A percentile compares a stretch with the other conserved stretches of the same genome.
phyloP scores from a whole-genome alignment of 306 rosid species.

The Styphnolobium japonicum region DNA sequence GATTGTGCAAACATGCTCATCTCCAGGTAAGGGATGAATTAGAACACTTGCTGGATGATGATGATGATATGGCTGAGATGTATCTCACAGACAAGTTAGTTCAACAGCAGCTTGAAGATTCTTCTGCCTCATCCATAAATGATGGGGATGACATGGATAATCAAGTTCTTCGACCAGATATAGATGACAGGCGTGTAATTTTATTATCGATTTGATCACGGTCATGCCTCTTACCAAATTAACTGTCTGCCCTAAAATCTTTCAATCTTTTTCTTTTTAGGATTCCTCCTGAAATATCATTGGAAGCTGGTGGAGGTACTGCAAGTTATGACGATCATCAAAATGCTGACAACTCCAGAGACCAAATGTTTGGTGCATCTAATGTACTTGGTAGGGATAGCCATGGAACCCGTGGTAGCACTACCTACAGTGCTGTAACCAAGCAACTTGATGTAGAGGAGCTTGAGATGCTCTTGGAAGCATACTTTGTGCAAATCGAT shows the following conservation, averaged over 20 bases:
- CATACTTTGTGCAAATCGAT: slow-evolving; percentile 93
- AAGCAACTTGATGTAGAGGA: slow-evolving; percentile 89
- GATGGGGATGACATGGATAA: slow-evolving; percentile 43
- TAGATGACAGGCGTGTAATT: slow-evolving; percentile 47
- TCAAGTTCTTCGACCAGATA: slow-evolving; percentile 38
- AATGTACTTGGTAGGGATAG: slow-evolving; percentile 46
- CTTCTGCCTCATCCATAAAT: slow-evolving; percentile 55
- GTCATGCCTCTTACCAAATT: background rate
- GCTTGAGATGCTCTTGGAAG: slow-evolving; percentile 98
- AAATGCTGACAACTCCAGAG: slow-evolving; percentile 32
- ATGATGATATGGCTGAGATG: slow-evolving; percentile 99
- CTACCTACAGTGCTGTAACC: slow-evolving; percentile 58
- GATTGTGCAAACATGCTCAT: slow-evolving; percentile 4
- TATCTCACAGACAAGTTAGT: slow-evolving; percentile 79
- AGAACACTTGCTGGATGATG: slow-evolving; percentile 92
- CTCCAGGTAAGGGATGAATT: slow-evolving; percentile 83
- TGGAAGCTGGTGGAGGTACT: slow-evolving; percentile 42
- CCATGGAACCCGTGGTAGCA: slow-evolving; percentile 71
- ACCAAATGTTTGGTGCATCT: slow-evolving; percentile 37
- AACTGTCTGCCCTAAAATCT: background rate
- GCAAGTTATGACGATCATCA: slow-evolving; percentile 39
- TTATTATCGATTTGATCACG: background rate
- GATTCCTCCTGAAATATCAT: slow-evolving; percentile 53
- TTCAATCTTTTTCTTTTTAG: slow-evolving; percentile 29
- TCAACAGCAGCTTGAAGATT: slow-evolving; percentile 55